phyloP scores from a whole-genome alignment of 2,329 filamentous ascomycete genomes.

The Neocucurbitaria cava region DNA sequence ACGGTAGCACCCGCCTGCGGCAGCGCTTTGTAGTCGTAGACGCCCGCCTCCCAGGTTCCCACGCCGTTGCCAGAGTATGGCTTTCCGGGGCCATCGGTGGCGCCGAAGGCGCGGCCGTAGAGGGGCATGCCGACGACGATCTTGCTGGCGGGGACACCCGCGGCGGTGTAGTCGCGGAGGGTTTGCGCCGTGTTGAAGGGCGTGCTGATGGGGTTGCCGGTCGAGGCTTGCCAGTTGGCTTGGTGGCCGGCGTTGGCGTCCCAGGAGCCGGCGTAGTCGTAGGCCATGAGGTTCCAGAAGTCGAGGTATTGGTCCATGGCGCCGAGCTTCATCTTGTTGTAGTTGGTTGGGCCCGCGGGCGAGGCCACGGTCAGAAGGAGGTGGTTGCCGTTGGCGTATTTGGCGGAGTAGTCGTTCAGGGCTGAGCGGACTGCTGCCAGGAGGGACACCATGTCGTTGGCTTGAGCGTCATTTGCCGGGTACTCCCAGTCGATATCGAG shows the following conservation, averaged over 20 bases:
- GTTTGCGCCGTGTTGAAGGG: conserved; percentile 45
- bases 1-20: conserved; percentile 35
- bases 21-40: conserved; percentile 48
- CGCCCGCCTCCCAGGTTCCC: conserved; percentile 45
- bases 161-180: conserved; percentile 39
- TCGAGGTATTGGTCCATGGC: conserved; percentile 58
- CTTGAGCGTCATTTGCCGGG: conserved; percentile 38
- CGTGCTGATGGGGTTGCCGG: conserved; percentile 36
- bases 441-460: conserved; percentile 43
- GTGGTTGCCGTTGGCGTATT: conserved; percentile 49
- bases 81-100: conserved; percentile 44
- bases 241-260: conserved; percentile 42
- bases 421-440: conserved; percentile 41
- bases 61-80: conserved; percentile 39
- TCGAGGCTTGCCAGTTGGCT: conserved; percentile 39
- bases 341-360: conserved; percentile 54
- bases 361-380: conserved; percentile 57
- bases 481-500: conserved; percentile 51
- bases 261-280: conserved; percentile 68
- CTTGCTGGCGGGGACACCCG: conserved; percentile 42
- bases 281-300: conserved; percentile 76
- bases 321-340: conserved; percentile 51
- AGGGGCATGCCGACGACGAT: conserved; percentile 48
- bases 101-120: conserved; percentile 45
- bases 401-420: conserved; percentile 51